Evolutionary conservation across 2,329 filamentous ascomycete genomes (phyloP).

Genomic region (Claviceps sp.): DNA sequence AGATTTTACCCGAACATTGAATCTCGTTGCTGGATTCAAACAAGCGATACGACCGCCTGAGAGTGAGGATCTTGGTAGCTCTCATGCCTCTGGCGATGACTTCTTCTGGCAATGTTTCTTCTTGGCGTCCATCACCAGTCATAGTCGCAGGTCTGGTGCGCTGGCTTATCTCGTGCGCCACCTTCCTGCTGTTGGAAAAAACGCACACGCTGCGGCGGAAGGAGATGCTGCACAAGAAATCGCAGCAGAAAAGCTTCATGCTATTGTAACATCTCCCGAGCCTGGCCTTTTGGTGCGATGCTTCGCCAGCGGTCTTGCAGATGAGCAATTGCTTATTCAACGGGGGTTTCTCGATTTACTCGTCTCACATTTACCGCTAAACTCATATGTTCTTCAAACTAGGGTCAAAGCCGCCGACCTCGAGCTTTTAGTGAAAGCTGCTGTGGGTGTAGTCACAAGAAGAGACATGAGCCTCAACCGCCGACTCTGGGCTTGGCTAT

Average conservation of each 20-base stretch:
- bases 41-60: constrained; percentile 44
- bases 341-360: constrained; percentile 86
- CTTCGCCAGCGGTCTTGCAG: constrained; percentile 78
- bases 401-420: constrained; percentile 63
- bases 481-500: constrained; percentile 88
- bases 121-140: constrained; percentile 79
- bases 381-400: constrained; percentile 67
- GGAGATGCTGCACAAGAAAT: constrained; percentile 18
- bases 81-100: constrained; percentile 53
- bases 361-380: constrained; percentile 77
- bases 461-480: constrained; percentile 96
- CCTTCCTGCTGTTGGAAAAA: constrained; percentile 40
- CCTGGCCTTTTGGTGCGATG: constrained; percentile 81
- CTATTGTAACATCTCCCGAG: constrained; percentile 73
- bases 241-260: constrained; percentile 32
- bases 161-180: constrained; percentile 73
- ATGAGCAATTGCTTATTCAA: constrained; percentile 84
- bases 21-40: constrained; percentile 67
- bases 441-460: constrained; percentile 73
- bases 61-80: constrained; percentile 35
- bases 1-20: constrained; percentile 82
- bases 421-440: constrained; percentile 68
- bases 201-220: constrained; percentile 3
- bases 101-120: constrained; percentile 99
- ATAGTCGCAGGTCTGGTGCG: constrained; percentile 71